These are phyloP conservation scores for Gyrodon lividus DNA, from an alignment of 768 basidiomycete species.

Conservation along the genomic window DNA sequence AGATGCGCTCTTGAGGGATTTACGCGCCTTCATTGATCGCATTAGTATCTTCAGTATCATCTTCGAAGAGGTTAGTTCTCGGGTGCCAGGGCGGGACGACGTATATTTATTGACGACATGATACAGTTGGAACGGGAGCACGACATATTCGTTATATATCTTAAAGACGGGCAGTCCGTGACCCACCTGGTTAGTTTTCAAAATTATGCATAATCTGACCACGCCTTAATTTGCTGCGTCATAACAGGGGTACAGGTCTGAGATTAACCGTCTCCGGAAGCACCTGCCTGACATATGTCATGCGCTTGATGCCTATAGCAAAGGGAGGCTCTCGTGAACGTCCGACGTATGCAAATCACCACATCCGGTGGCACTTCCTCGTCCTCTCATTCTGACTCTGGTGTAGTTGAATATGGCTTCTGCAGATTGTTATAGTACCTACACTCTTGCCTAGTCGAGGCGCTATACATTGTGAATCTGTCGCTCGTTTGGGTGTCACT, in stretches of 20 bases:
- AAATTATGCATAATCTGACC: neutral
- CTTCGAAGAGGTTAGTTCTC: conserved; percentile 11
- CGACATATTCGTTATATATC: conserved; percentile 15
- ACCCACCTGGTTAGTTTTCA: conserved; percentile 6
- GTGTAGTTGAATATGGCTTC: too few relatives aligned
- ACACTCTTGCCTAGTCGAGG: too few relatives aligned
- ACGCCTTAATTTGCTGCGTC: neutral
- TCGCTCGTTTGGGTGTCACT: too few relatives aligned
- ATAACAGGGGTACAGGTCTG: conserved; percentile 13
- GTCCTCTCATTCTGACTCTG: too few relatives aligned
- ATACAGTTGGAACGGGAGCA: conserved; percentile 17
- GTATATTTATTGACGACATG: neutral
- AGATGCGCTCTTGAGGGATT: conserved; percentile 6
- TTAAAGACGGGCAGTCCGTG: conserved; percentile 21
- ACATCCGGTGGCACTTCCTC: too few relatives aligned
- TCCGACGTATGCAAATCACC: neutral
- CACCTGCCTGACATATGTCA: conserved; percentile 13
- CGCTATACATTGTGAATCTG: too few relatives aligned
- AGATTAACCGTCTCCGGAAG: conserved; percentile 17
- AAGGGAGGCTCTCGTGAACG: conserved; percentile 9
- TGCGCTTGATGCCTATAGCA: conserved; percentile 19
- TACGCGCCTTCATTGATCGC: conserved; percentile 7
- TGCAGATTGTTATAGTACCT: too few relatives aligned
- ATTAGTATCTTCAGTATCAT: conserved; percentile 10
- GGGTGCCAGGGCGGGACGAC: neutral